A percentile compares a stretch with the other conserved stretches of the same genome.
phyloP scores from a whole-genome alignment of 768 basidiomycete species.

The Termitomyces sp. region DNA sequence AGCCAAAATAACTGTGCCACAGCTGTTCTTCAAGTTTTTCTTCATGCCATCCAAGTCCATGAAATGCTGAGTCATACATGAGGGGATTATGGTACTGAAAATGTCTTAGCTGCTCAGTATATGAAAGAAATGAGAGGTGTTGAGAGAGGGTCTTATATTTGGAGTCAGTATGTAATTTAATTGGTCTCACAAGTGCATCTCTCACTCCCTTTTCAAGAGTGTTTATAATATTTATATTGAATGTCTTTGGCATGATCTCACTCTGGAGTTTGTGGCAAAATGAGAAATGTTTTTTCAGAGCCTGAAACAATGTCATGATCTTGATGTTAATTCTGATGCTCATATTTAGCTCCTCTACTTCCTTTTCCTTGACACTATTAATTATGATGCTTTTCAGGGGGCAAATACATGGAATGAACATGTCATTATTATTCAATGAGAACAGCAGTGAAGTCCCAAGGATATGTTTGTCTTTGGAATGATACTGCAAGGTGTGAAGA shows the following conservation, averaged over 20 bases:
- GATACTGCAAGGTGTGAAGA: too few species aligned
- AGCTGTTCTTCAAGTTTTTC: background rate
- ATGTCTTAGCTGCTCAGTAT: background rate
- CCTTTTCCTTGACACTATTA: slow-evolving; percentile 19
- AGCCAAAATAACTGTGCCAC: background rate
- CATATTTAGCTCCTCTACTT: slow-evolving; percentile 40
- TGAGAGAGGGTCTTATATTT: background rate
- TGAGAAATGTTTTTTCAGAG: too few species aligned
- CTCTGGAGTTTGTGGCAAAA: too few species aligned
- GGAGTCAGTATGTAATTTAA: background rate
- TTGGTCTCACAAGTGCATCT: background rate
- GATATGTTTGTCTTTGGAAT: too few species aligned
- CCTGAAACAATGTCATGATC: slow-evolving; percentile 24
- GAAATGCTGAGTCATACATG: background rate
- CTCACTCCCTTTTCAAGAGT: slow-evolving; percentile 18
- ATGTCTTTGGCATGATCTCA: slow-evolving; percentile 35
- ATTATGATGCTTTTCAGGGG: slow-evolving; percentile 15
- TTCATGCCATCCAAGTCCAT: background rate
- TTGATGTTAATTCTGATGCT: slow-evolving; percentile 21
- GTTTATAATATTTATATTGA: slow-evolving; percentile 38
- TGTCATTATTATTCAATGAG: too few species aligned
- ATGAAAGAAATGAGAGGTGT: background rate
- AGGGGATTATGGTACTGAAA: background rate
- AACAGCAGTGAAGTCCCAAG: too few species aligned
- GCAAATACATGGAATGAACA: too few species aligned